Base-by-base conservation (phyloP, 2,329 filamentous ascomycete genomes). In the Monilinia laxa region DNA sequence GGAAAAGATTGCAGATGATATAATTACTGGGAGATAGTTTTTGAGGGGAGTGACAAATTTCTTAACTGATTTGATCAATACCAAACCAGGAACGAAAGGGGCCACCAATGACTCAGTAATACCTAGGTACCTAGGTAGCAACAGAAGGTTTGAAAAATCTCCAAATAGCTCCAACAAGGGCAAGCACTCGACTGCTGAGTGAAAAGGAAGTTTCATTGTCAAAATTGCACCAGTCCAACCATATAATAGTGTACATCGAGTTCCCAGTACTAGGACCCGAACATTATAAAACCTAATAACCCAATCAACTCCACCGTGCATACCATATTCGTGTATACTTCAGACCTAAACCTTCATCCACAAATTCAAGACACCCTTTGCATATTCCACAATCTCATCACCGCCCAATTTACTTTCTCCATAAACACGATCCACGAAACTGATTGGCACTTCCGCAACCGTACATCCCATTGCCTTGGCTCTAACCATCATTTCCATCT, bases 401-500 rank as follows among this genome's bases (percentile, higher is more conserved):
- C 92, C 92, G 31, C 94, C 93, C 64, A 99, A 84, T 84, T 98
- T 99, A 77, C 89, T 93, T 82, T 97, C 94, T 42, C 95, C 95
- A 77, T 97, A 99, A 57, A 99, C 80, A 67, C 95, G 87, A 79
- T 99, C 96, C 52, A 98, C 95, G 78, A 99, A 99, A 31, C 87
- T 91, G 73, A 99, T 99, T 16, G 95, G 95, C 69, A 97, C 94
- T 83, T 99, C 95, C 20, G 91, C 92, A 42, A 99, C 94, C 49
- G 89, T 91, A 81, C 87, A 96, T 0, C 95, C 94, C 91, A 97
- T 93, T 20, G 90, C 91, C 86, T 97, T 97, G 45, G 95, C 95
- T 69, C 93, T 85, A 11, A 98, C 94, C 89, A 97, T 98, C 88
- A 99, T 90, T 84, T 97, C 94, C 95, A 99, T 99, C 87, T 99